Conservation (phyloP, 345 rosid genomes). For the Luvunga scandens region DNA sequence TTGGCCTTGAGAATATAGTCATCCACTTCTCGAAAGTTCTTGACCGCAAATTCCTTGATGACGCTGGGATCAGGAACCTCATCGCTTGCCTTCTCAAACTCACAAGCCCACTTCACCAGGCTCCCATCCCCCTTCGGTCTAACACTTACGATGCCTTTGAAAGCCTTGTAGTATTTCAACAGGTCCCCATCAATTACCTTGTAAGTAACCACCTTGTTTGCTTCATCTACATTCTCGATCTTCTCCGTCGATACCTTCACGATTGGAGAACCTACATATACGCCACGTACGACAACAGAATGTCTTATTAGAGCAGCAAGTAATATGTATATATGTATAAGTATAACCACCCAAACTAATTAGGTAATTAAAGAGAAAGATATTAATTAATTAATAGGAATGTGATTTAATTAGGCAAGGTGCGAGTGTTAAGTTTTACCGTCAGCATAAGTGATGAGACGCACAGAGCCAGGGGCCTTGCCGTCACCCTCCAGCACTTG, state of each 20-base stretch:
- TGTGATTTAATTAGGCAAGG: not conserved
- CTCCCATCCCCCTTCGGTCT: constrained; percentile 64
- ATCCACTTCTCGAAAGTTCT: constrained; percentile 78
- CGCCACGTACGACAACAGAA: too few relatives aligned
- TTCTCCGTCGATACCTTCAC: constrained; percentile 70
- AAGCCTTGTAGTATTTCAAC: constrained; percentile 67
- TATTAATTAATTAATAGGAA: too few relatives aligned
- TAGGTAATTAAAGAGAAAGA: too few relatives aligned
- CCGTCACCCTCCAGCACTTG: constrained; percentile 85
- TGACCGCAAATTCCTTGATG: constrained; percentile 70
- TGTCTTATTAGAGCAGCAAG: too few relatives aligned
- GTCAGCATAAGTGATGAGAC: constrained; percentile 64
- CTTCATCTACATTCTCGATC: constrained; percentile 67
- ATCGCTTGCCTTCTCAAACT: constrained; percentile 67
- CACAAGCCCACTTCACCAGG: constrained; percentile 73
- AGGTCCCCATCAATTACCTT: constrained; percentile 76
- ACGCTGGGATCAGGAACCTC: constrained; percentile 65
- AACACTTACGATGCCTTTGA: constrained; percentile 52
- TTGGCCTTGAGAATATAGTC: constrained; percentile 39
- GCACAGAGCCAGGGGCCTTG: constrained; percentile 69
- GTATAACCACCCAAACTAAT: too few relatives aligned
- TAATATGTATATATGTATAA: too few relatives aligned
- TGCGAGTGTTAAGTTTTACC: constrained; percentile 27
- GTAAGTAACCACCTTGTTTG: constrained; percentile 46
- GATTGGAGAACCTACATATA: constrained; percentile 51